Evolutionary conservation across 176 grass and related monocot genomes (phyloP).

Genomic region (Melocanna baccifera): DNA sequence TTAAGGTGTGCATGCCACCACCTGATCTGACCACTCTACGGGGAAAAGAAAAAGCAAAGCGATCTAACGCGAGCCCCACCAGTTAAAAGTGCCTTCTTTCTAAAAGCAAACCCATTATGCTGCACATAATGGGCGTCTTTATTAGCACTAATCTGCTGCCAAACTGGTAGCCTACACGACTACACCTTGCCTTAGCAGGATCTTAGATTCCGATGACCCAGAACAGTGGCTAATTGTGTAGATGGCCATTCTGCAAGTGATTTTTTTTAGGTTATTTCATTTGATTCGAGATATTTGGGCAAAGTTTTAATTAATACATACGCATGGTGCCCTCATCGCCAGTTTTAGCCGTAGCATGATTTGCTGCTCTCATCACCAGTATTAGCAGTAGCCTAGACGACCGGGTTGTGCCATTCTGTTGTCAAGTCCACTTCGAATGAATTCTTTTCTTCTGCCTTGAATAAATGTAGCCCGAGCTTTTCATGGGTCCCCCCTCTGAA

Average conservation of each 20-base stretch:
- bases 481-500: neutral
- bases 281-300: neutral
- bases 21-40: neutral
- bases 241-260: neutral
- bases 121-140: conserved; percentile 22
- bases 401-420: neutral
- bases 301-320: neutral
- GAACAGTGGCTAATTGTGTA: neutral
- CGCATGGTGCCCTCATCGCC: no score
- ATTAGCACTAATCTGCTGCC: conserved; percentile 21
- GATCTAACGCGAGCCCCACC: conserved; percentile 12
- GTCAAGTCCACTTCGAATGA: conserved; percentile 14
- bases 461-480: neutral
- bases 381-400: neutral
- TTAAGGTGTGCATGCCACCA: conserved; percentile 38
- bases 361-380: no score
- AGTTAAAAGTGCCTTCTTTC: conserved; percentile 25
- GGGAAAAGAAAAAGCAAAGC: neutral
- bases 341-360: neutral
- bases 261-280: neutral
- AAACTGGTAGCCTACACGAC: neutral
- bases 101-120: conserved; percentile 38
- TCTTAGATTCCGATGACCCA: neutral
- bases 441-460: conserved; percentile 30
- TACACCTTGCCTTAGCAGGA: neutral